Evolutionary conservation across 2,329 filamentous ascomycete genomes (phyloP), one percentile per base, ranked within the genome.

Genomic region (Colletotrichum endophyticum): DNA sequence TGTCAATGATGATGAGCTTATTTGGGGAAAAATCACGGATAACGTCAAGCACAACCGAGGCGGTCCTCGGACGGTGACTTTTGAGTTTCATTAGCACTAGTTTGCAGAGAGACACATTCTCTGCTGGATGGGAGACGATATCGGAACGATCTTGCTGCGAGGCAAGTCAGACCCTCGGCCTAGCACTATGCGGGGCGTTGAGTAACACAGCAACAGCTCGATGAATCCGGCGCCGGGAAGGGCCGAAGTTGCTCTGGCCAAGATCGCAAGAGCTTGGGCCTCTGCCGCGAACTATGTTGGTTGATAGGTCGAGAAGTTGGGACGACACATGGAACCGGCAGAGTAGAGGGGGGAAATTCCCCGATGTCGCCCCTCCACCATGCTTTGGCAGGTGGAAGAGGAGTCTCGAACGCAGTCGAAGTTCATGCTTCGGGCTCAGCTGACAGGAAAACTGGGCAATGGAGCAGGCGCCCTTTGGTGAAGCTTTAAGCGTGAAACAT

Each of bases 1-100:
- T 27, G 28, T 78, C 34, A 44, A 64, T n/a, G 77, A 78, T 56
- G 76, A 78, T 19, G 66, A 78, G 27, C 32, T 78, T 39, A 78
- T 78, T 70, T 76, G 66, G 61, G 77, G 77, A 3, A 67, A 75
- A 32, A 25, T 78, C 5, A 78, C 77, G 2, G 69, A 76, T 15
- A 69, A 56, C 8, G 70, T 73, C 39, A 76, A 62, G 44, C 71
- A 30, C 19, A 68, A 73, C 49, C 44, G 44, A 53, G 56, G 49
- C 7, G 73, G 73, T 25, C 69, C 73, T 67, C 63, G 16, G 13
- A 57, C 30, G 9, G 57, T 76, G 30, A 64, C 32, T 11, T 76
- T 74, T 70, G 73, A 70, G 16, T 70, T 76, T 27, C 69, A 71
- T 64, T 71, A 16, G 36, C 16, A 16, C 3, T 16, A 30, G 34